Evolutionary conservation across 768 basidiomycete genomes (phyloP).

Genomic region (Tulasnella sp.): DNA sequence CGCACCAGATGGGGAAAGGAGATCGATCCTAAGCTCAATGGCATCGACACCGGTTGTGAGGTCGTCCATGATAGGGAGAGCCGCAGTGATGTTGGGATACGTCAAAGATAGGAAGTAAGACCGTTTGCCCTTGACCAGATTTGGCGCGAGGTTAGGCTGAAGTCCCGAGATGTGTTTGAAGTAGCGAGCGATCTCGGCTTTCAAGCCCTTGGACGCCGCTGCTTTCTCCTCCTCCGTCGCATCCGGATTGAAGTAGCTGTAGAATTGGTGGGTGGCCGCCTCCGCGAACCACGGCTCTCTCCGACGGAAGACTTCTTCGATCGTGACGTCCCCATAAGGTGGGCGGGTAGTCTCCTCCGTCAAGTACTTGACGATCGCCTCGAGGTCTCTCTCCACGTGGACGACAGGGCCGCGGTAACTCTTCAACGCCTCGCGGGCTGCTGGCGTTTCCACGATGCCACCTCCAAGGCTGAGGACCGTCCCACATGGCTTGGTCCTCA

Average conservation of each 20-base stretch:
- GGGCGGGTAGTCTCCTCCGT: constrained; percentile 72
- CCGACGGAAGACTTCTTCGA: constrained; percentile 77
- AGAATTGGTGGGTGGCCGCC: constrained; percentile 76
- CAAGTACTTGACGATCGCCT: constrained; percentile 79
- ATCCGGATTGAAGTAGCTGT: constrained; percentile 55
- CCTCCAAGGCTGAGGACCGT: constrained; percentile 91
- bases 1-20: constrained; percentile 51
- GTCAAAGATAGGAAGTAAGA: constrained; percentile 93
- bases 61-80: constrained; percentile 63
- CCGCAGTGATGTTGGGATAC: constrained; percentile 77
- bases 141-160: constrained; percentile 58
- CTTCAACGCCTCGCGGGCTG: constrained; percentile 67
- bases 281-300: constrained; percentile 83
- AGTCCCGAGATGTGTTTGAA: constrained; percentile 82
- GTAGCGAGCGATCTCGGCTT: constrained; percentile 69
- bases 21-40: constrained; percentile 89
- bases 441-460: constrained; percentile 84
- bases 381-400: constrained; percentile 72
- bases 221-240: constrained; percentile 13
- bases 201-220: not conserved
- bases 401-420: constrained; percentile 67
- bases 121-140: constrained; percentile 49
- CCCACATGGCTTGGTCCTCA: constrained; percentile 50
- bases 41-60: constrained; percentile 84
- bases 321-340: constrained; percentile 73